Base-by-base conservation (phyloP, 352 stramenopile species). In the Phytophthora syringae region DNA sequence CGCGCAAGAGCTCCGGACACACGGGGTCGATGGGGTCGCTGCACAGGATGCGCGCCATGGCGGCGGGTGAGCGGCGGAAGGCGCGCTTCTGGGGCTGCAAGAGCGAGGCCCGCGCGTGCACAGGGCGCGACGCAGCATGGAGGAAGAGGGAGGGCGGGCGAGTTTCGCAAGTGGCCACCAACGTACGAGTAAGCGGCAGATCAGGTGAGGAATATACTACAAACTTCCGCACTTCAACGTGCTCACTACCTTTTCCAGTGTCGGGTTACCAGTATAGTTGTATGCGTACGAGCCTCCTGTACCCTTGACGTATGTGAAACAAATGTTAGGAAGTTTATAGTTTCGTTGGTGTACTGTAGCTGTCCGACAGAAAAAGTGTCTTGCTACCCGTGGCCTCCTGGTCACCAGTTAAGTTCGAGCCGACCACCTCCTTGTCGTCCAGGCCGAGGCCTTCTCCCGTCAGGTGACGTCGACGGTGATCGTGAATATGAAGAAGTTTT, bases 31-130 rank as follows among this genome's bases (percentile, higher is more conserved):
- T 97, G 28, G 91, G 84, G 60, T 97, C 91, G 44, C 75, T 93
- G 68, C 90, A 96, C 43, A 97, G 74, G 60, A 97, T 92, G 58
- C 87, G 81, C 36, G 82, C 82, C 85, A 93, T 95, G 53, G 72
- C 64, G 20, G 69, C 57, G 22, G 73, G 51, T 9, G 79, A 64
- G 22, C 74, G 77, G 30, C 78, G 52, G 70, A 89, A 80, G 50
- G 77, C 56, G 57, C 66, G 54, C 40, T 36, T 39, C 52, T 61
- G 51, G 36, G 51, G 61, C 52, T 64, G 67, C 45, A 86, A 54
- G 76, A 67, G 63, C 76, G 80, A 71, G 60, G 60, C 48, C 64
- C 53, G 53, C 59, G 54, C 55, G 66, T 69, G 56, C 77, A 61
- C 42, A 86, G 61, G 22, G 67, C 40, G 27, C 79, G 76, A 57